A percentile compares a stretch with the other conserved stretches of the same genome.
These are phyloP conservation scores for Pichia sp. DNA, from an alignment of 1,139 yeast genomes.

Conservation along the genomic window DNA sequence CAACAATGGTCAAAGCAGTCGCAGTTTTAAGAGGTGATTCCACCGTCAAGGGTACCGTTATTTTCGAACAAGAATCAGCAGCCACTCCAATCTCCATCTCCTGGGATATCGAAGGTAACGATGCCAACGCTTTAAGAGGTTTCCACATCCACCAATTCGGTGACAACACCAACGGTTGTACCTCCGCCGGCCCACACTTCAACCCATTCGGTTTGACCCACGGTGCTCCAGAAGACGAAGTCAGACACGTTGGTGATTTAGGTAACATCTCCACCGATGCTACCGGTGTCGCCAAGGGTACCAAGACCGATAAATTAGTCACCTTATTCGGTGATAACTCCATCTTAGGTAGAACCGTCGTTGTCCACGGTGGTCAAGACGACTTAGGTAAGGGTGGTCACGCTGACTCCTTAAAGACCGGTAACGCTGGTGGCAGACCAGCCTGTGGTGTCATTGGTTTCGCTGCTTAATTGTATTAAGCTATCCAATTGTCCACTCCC, in stretches of 20 bases:
- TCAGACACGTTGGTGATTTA: conserved; percentile 96
- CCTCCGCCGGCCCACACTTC: conserved; percentile 99
- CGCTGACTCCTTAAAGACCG: conserved; percentile 93
- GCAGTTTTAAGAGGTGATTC: conserved; percentile 97
- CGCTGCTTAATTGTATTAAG: conserved; percentile 36
- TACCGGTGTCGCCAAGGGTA: conserved; percentile 85
- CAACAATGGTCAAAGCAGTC: conserved; percentile 43
- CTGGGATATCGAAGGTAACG: conserved; percentile 88
- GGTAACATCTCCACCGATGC: conserved; percentile 92
- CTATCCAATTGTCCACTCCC: background rate
- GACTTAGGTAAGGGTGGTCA: conserved; percentile 97
- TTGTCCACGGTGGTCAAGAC: conserved; percentile 91
- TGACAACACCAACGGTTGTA: conserved; percentile 98
- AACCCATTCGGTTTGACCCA: conserved; percentile 90
- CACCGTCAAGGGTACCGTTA: conserved; percentile 80
- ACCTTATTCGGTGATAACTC: conserved; percentile 85
- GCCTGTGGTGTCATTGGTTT: conserved; percentile 99
- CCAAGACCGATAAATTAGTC: conserved; percentile 72
- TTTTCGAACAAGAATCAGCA: conserved; percentile 80
- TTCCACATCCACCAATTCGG: conserved; percentile 99
- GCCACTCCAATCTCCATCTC: conserved; percentile 78
- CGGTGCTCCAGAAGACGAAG: conserved; percentile 90
- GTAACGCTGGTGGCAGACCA: conserved; percentile 98
- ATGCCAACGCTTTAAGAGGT: conserved; percentile 86
- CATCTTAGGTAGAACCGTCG: conserved; percentile 93